phyloP scores from a whole-genome alignment of 306 rosid species.

The Trifolium repens region DNA sequence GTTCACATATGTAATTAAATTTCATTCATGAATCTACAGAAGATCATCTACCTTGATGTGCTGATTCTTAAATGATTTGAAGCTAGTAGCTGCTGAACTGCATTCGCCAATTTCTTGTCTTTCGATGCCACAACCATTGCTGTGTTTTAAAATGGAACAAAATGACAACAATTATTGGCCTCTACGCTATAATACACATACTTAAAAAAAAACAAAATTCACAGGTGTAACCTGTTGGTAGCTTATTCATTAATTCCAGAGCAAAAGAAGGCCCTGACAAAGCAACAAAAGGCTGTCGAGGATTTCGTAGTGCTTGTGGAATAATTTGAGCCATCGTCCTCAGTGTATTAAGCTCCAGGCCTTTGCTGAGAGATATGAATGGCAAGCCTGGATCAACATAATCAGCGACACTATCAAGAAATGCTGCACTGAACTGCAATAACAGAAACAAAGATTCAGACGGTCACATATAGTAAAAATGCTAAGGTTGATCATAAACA shows the following conservation, averaged over 20 bases:
- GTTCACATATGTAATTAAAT: slow-evolving; percentile 34
- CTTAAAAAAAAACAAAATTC: slow-evolving; percentile 4
- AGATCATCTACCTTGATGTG: slow-evolving; percentile 81
- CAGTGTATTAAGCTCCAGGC: slow-evolving; percentile 84
- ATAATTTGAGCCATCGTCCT: slow-evolving; percentile 95
- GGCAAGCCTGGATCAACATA: slow-evolving; percentile 85
- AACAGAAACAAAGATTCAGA: slow-evolving; percentile 41
- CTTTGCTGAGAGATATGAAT: slow-evolving; percentile 92
- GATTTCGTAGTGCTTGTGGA: slow-evolving; percentile 79
- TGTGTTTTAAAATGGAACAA: slow-evolving; percentile 47
- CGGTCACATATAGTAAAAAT: slow-evolving; percentile 1
- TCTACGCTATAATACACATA: slow-evolving; percentile 11
- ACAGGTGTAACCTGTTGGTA: slow-evolving; percentile 75
- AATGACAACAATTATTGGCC: slow-evolving; percentile 17
- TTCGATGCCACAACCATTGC: slow-evolving; percentile 96
- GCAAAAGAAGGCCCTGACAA: slow-evolving; percentile 97
- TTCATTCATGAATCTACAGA: slow-evolving; percentile 36
- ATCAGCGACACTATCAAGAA: slow-evolving; percentile 82
- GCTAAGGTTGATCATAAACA: neutral
- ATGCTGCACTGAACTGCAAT: slow-evolving; percentile 82
- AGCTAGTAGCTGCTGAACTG: slow-evolving; percentile 81
- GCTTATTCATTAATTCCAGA: slow-evolving; percentile 77
- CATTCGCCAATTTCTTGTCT: slow-evolving; percentile 84
- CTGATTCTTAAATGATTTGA: slow-evolving; percentile 85
- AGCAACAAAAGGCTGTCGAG: slow-evolving; percentile 94